Evolutionary conservation across 768 basidiomycete species (phyloP).

Genomic region (Lepiota venenata): DNA sequence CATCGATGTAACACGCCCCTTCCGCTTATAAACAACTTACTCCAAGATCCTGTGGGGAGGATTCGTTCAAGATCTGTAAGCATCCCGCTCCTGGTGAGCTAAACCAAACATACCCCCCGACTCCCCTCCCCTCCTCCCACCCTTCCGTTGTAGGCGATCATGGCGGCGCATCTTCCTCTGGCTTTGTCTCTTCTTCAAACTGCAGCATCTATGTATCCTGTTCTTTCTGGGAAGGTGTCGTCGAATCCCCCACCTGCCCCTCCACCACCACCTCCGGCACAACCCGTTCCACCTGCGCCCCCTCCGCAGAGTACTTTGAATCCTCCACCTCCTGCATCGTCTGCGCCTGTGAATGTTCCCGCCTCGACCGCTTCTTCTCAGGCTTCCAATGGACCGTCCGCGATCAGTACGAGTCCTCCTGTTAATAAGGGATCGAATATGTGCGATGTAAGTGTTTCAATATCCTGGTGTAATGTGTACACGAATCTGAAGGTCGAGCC

Average conservation of each 20-base stretch:
- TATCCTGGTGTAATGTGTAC: conserved; percentile 6
- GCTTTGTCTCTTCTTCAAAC: conserved; percentile 38
- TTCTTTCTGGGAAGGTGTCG: conserved; percentile 20
- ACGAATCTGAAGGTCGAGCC: conserved; percentile 1
- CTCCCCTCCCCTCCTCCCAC: not conserved
- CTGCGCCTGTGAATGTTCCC: conserved; percentile 29
- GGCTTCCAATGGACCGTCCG: conserved; percentile 19
- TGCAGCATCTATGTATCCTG: conserved; percentile 19
- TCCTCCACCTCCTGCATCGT: conserved; percentile 21
- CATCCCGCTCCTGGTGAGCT: conserved; percentile 15
- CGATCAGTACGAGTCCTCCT: conserved; percentile 23
- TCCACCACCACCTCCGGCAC: conserved; percentile 17
- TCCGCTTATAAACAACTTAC: conserved; percentile 27
- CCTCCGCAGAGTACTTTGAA: conserved; percentile 20
- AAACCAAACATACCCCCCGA: conserved; percentile 5
- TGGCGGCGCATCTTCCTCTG: conserved; percentile 43
- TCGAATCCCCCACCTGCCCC: conserved; percentile 24
- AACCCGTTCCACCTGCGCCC: conserved; percentile 22
- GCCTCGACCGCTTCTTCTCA: conserved; percentile 22
- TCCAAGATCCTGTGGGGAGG: not conserved
- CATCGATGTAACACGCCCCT: conserved; percentile 9
- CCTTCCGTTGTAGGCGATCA: conserved; percentile 13
- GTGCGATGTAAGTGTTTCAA: conserved; percentile 45
- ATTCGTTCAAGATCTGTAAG: conserved; percentile 9
- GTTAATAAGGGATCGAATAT: conserved; percentile 30